Conservation (phyloP, 1,284 basidiomycete species). For the Ustilago trichophora region DNA sequence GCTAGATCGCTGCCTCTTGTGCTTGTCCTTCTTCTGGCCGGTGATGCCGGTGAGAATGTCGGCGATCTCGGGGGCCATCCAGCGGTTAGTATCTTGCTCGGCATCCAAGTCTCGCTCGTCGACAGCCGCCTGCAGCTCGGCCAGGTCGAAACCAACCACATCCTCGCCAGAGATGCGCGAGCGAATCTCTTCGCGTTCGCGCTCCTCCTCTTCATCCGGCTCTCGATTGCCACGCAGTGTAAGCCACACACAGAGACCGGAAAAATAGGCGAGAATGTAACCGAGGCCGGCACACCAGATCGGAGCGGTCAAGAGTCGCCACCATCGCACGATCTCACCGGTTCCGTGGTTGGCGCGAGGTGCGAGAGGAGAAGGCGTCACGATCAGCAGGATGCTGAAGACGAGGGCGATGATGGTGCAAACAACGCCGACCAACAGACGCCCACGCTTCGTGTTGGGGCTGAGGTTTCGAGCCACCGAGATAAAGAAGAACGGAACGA, state of each 20-base stretch:
- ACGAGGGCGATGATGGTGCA: slow-evolving; percentile 38
- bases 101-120: slow-evolving; percentile 22
- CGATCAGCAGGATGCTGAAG: slow-evolving; percentile 44
- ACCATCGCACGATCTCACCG: slow-evolving; percentile 42
- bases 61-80: slow-evolving; percentile 53
- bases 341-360: slow-evolving; percentile 15
- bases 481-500: slow-evolving; percentile 52
- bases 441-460: slow-evolving; percentile 44
- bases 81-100: slow-evolving; percentile 28
- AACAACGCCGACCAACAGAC: slow-evolving; percentile 41
- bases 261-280: slow-evolving; percentile 52
- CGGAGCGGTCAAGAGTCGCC: slow-evolving; percentile 42
- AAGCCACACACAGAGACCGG: slow-evolving; percentile 57
- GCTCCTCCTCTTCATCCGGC: slow-evolving; percentile 45
- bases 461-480: slow-evolving; percentile 47
- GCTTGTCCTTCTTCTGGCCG: slow-evolving; percentile 41
- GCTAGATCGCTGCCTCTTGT: slow-evolving; percentile 6
- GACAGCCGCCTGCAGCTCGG: slow-evolving; percentile 35
- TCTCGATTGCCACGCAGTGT: slow-evolving; percentile 54
- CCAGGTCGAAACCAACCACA: slow-evolving; percentile 26
- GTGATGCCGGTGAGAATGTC: slow-evolving; percentile 31
- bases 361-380: slow-evolving; percentile 44
- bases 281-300: slow-evolving; percentile 55
- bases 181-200: slow-evolving; percentile 40
- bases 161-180: slow-evolving; percentile 47